Conservation (phyloP, 805 yeast species). For the Saccharomycopsis microspora region DNA sequence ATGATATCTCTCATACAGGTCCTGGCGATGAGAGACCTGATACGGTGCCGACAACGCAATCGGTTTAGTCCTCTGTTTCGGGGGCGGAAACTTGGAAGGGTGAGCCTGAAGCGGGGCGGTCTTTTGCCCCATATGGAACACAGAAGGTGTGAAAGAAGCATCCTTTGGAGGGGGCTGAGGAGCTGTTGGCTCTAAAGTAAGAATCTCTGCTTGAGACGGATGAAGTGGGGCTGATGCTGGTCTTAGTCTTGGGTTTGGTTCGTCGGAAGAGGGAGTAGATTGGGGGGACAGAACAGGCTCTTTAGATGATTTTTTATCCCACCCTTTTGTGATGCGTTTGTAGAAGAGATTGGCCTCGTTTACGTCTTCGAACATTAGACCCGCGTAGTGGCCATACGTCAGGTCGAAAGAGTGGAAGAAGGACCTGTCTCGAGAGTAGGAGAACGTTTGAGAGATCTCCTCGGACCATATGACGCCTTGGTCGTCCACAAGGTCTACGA, state of each 20-base stretch:
- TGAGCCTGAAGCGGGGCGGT: not conserved
- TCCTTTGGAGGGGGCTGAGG: constrained; percentile 1
- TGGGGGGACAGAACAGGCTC: not conserved
- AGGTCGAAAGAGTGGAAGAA: constrained; percentile 2
- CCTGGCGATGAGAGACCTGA: not conserved
- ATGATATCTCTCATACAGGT: not conserved
- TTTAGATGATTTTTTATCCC: not conserved
- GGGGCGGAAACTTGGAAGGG: not conserved
- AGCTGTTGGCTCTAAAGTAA: not conserved
- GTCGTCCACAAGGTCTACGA: constrained; percentile 1
- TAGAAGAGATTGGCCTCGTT: constrained; percentile 6
- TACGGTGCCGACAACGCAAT: not conserved
- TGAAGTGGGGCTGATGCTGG: not conserved
- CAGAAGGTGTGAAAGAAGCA: not conserved
- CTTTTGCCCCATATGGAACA: not conserved
- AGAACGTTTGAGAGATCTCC: not conserved
- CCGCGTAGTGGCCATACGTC: not conserved
- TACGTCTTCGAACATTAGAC: constrained; percentile 5
- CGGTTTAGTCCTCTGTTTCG: not conserved
- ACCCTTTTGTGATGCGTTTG: constrained; percentile 4
- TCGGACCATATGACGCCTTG: constrained; percentile 5
- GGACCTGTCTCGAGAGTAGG: not conserved
- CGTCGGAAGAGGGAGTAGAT: not conserved
- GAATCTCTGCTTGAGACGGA: constrained; percentile 1
- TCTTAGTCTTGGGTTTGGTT: not conserved